phyloP scores from a whole-genome alignment of 1,284 basidiomycete species.

The Marasmius oreades region DNA sequence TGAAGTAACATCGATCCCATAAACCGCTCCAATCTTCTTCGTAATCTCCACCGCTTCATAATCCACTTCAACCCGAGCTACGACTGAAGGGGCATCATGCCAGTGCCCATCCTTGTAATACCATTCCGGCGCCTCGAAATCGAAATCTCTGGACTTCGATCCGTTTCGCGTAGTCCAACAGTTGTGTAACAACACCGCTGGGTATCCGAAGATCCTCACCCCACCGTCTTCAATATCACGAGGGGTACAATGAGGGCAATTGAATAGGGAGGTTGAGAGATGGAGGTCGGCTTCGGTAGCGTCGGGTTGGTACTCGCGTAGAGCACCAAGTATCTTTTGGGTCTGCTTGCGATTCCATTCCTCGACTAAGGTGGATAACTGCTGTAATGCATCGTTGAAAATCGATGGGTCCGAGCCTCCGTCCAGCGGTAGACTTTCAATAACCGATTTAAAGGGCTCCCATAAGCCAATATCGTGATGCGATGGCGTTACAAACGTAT shows the following conservation, averaged over 20 bases:
- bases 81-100: no score
- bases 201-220: slow-evolving; percentile 48
- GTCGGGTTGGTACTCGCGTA: not conserved
- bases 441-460: not conserved
- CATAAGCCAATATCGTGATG: not conserved
- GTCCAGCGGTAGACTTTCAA: not conserved
- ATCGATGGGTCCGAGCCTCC: not conserved
- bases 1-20: no score
- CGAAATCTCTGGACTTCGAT: no score
- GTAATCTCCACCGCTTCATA: no score
- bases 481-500: not conserved
- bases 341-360: not conserved
- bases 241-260: slow-evolving; percentile 68
- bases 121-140: no score
- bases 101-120: no score
- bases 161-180: no score
- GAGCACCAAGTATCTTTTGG: not conserved
- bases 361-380: not conserved
- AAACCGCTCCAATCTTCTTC: no score
- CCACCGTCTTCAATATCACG: no score
- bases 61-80: no score
- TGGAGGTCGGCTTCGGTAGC: slow-evolving; percentile 1
- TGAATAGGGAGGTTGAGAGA: not conserved
- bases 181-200: not conserved
- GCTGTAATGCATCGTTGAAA: not conserved